Evolutionary conservation across 441 rosid genomes (phyloP).

Genomic region (Metrosideros polymorpha): DNA sequence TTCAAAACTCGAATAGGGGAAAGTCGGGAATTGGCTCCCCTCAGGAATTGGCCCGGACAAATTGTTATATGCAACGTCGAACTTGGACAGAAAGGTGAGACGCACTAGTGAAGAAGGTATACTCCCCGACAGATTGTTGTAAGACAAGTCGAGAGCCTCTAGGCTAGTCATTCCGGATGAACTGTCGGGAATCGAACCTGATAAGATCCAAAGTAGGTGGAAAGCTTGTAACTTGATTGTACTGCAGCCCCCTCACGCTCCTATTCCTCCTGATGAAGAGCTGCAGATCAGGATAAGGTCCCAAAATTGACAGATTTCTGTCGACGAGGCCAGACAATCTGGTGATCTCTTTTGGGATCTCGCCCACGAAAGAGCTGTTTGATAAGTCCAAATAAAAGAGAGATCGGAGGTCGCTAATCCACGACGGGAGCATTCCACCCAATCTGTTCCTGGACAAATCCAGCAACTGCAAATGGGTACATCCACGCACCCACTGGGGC

Average conservation of each 20-base stretch:
- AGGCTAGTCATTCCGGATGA: constrained; percentile 64
- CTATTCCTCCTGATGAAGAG: constrained; percentile 48
- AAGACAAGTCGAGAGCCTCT: constrained; percentile 60
- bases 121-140: constrained; percentile 46
- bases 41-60: constrained; percentile 50
- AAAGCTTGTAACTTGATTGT: constrained; percentile 52
- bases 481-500: constrained; percentile 45
- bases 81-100: constrained; percentile 57
- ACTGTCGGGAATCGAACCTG: constrained; percentile 49
- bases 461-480: constrained; percentile 45
- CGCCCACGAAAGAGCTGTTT: constrained; percentile 51
- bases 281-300: constrained; percentile 61
- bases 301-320: constrained; percentile 34
- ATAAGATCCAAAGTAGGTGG: constrained; percentile 57
- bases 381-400: constrained; percentile 82
- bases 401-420: constrained; percentile 41
- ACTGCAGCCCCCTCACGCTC: constrained; percentile 40
- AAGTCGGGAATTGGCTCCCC: constrained; percentile 61
- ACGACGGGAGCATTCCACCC: constrained; percentile 39
- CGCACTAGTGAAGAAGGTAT: constrained; percentile 42
- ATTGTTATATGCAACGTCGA: constrained; percentile 56
- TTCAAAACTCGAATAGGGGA: constrained; percentile 71
- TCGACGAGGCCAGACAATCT: constrained; percentile 32
- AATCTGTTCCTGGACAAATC: constrained; percentile 78
- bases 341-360: constrained; percentile 54